Evolutionary conservation across 2,329 filamentous ascomycete species (phyloP), one percentile per base, ranked within the genome.

Genomic region (Trichoderma pleuroti): DNA sequence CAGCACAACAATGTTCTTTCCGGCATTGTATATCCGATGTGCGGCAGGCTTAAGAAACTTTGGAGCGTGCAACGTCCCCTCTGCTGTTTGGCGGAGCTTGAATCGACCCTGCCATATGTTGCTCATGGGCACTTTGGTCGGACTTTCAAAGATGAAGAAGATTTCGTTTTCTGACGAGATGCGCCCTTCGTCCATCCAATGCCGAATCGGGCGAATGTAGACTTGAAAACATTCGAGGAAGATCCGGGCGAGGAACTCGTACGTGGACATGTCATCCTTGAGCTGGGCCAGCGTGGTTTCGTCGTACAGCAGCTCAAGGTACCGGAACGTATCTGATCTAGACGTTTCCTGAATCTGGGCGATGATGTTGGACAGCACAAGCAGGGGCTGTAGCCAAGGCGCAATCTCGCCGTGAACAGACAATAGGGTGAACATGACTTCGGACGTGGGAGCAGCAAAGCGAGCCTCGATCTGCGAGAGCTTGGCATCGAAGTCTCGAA

Each of bases 1-100:
- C n/a, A 98, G 82, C 57, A 98, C 91, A 1, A 96, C 88, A 69
- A 96, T 90, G 75, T 92, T 97, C 80, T 98, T 98, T 0, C 95
- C 95, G 1, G 93, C 91, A 1, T 91, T 93, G 76, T 97, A 95
- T 46, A 98, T 93, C 72, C 90, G 92, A 28, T 84, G 82, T 0
- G 88, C 89, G 2, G 90, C 87, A 3, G 90, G 86, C 49, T 90
- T 88, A 5, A 98, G 84, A 74, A 97, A 98, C 3, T 82, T 85
- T 0, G 95, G 94, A 0, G 91, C 90, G 75, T 91, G 89, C 1
- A 94, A 79, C 2, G 82, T 81, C 18, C 90, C 89, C 54, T 88
- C 83, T 4, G 85, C 79, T 1, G 89, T 88, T 14, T 82, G 84
- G 30, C 90, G 88, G 16, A 98, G 82, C 26, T 86, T 84, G 78